Evolutionary conservation across 73 alveolate species (phyloP).

Genomic region (Paramecium tetraurelia): DNA sequence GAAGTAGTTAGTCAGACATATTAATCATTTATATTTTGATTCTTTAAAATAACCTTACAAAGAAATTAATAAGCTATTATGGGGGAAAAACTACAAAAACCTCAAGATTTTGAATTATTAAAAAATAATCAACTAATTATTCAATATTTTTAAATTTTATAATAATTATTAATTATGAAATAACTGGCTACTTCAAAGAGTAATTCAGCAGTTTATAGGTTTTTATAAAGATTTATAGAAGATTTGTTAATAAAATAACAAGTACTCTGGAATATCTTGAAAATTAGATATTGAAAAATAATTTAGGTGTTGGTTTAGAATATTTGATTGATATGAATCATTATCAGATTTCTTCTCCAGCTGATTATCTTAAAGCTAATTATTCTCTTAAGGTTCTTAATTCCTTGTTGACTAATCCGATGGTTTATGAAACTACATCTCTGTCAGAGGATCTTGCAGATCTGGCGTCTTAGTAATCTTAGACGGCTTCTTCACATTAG

Average conservation of each 20-base stretch:
- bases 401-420: constrained; percentile 55
- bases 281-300: background rate
- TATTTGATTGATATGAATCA: background rate
- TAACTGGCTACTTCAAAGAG: background rate
- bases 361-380: constrained; percentile 35
- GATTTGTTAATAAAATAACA: background rate
- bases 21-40: too few species aligned
- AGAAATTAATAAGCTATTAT: too few species aligned
- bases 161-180: too few species aligned
- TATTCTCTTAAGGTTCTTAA: constrained; percentile 49
- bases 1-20: too few species aligned
- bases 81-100: too few species aligned
- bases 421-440: constrained; percentile 37
- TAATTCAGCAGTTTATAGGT: background rate
- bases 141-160: too few species aligned
- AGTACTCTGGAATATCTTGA: background rate
- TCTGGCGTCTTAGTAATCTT: constrained; percentile 53
- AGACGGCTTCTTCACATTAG: constrained; percentile 52
- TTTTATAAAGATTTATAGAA: background rate
- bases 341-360: constrained; percentile 35
- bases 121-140: too few species aligned
- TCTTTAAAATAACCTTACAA: too few species aligned
- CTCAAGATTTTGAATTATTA: too few species aligned
- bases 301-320: background rate
- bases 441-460: constrained; percentile 38